Evolutionary conservation across 179 eudicot species (phyloP).

Genomic region (Camellia oleifera): DNA sequence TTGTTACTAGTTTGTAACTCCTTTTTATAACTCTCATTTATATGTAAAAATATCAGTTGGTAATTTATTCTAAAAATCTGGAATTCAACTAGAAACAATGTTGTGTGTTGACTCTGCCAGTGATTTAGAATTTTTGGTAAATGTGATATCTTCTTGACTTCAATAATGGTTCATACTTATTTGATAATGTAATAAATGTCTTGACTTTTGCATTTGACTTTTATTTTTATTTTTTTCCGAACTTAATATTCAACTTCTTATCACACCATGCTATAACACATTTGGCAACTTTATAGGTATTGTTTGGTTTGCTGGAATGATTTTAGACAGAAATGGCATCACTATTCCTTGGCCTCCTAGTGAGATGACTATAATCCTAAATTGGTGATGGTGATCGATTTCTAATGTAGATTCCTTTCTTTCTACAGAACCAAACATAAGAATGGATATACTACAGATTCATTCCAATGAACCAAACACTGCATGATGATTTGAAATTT

Average conservation of each 20-base stretch:
- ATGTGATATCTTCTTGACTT: background rate
- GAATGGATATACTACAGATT: no score
- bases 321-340: no score
- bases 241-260: background rate
- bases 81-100: background rate
- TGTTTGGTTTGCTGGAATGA: no score
- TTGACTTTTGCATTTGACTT: background rate
- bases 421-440: no score
- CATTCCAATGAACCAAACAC: no score
- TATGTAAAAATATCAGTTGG: background rate
- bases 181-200: background rate
- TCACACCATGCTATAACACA: background rate
- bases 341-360: no score
- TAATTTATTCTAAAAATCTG: background rate
- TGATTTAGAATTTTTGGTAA: background rate
- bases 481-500: background rate
- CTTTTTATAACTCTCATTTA: background rate
- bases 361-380: no score
- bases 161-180: background rate
- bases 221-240: no score
- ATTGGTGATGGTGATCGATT: no score
- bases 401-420: no score
- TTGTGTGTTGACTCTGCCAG: conserved; percentile 2
- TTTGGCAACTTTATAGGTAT: background rate
- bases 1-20: background rate